Evolutionary conservation across 2,329 filamentous ascomycete species (phyloP), one percentile per base, ranked within the genome.

Genomic region (Diaporthe caulivora): DNA sequence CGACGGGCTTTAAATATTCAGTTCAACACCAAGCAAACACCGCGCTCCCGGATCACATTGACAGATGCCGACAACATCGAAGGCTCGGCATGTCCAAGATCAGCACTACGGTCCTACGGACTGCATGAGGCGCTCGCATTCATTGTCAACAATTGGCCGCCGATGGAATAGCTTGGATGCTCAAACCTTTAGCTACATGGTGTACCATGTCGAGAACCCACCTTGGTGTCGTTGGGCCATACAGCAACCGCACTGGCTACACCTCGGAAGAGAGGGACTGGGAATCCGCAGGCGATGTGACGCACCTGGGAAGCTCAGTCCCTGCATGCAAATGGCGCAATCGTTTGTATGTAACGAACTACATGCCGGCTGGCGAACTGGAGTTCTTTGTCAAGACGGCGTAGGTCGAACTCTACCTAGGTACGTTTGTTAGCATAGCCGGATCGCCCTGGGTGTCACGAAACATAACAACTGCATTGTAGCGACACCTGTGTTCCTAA

Each of bases 161-260:
- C 29, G 62, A 53, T 44, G 62, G 62, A 40, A 67, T 67, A 67
- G 62, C 62, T 53, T 67, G 62, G 31, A 67, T 53, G 62, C 47
- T 67, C 62, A 67, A 53, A 67, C 62, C 62, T 67, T 67, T 67
- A 67, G 62, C 44, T 67, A 67, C 62, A 67, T 67, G 62, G 62
- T 53, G 62, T 53, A 67, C 62, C 62, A 67, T 67, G 62, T 67
- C 47, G 47, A 53, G 62, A 53, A 67, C 47, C 62, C 62, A 67
- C 47, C 62, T 26, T 49, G 44, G 47, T 40, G 47, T 53, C 49
- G 31, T 53, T 29, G 47, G 62, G n/a, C 62, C 62, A 49, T 40
- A 67, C 47, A 49, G 31, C 62, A 40, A n/a, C 31, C 44, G 62
- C 62, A 67, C 62, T 40, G 31, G 47, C 62, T 51, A 29, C 62